Evolutionary conservation across 2,329 filamentous ascomycete genomes (phyloP).

Genomic region (Pseudofabraea citricarpa): DNA sequence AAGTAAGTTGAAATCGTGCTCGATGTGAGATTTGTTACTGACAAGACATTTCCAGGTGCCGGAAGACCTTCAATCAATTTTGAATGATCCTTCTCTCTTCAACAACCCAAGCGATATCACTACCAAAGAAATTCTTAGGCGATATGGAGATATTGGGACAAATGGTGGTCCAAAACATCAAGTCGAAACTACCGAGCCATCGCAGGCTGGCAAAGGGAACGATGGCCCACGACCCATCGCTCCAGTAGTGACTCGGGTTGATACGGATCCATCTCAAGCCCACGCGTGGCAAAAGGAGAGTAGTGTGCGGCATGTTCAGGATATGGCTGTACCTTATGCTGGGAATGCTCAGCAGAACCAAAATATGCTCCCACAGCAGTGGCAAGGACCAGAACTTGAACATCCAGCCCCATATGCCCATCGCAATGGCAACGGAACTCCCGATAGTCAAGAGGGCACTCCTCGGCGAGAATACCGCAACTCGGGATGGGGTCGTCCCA

Average conservation of each 20-base stretch:
- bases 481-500: slow-evolving; percentile 28
- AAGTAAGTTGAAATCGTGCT: slow-evolving; percentile 61
- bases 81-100: slow-evolving; percentile 79
- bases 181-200: slow-evolving; percentile 50
- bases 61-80: slow-evolving; percentile 80
- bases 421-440: slow-evolving; percentile 22
- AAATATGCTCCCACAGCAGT: slow-evolving; percentile 46
- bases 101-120: slow-evolving; percentile 82
- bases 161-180: slow-evolving; percentile 50
- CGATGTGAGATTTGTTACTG: too few relatives aligned
- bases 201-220: slow-evolving; percentile 50
- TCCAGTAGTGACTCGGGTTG: slow-evolving; percentile 62
- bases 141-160: slow-evolving; percentile 72
- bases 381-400: slow-evolving; percentile 29
- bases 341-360: slow-evolving; percentile 33
- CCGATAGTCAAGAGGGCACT: slow-evolving; percentile 25
- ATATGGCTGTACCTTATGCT: slow-evolving; percentile 40
- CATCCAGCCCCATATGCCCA: slow-evolving; percentile 19
- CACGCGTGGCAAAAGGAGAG: slow-evolving; percentile 75
- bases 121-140: slow-evolving; percentile 93
- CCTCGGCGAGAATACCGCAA: slow-evolving; percentile 25
- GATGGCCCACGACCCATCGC: slow-evolving; percentile 42
- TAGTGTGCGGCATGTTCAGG: slow-evolving; percentile 73
- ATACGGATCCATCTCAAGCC: slow-evolving; percentile 75
- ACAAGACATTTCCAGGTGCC: slow-evolving; percentile 73